A percentile compares a stretch with the other conserved stretches of the same genome.
These are phyloP conservation scores for Cardiospermum halicacabum DNA, from an alignment of 345 rosid genomes.

Conservation along the genomic window DNA sequence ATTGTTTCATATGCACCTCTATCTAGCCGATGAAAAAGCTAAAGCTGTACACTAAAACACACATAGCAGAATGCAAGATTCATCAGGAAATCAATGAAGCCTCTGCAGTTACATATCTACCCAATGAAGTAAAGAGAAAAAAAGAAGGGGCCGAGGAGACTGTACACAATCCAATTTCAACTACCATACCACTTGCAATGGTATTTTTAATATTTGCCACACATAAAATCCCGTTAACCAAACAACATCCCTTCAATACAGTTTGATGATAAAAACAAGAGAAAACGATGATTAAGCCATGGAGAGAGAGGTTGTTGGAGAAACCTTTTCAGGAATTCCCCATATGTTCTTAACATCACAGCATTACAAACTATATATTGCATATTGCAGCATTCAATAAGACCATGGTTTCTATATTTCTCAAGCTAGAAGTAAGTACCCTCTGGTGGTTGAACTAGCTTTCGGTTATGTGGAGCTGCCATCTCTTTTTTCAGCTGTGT, in stretches of 20 bases:
- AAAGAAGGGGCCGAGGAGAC: too few relatives aligned
- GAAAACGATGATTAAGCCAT: constrained; percentile 30
- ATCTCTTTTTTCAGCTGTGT: constrained; percentile 75
- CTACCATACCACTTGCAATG: not conserved
- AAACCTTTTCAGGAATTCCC: constrained; percentile 35
- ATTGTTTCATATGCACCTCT: too few relatives aligned
- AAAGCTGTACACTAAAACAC: too few relatives aligned
- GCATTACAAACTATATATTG: constrained; percentile 44
- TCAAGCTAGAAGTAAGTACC: constrained; percentile 70
- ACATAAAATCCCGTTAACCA: constrained; percentile 26
- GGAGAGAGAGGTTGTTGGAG: constrained; percentile 25
- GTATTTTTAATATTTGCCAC: constrained; percentile 15
- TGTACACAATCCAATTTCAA: not conserved
- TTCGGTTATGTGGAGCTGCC: constrained; percentile 66
- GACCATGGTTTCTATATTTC: constrained; percentile 20
- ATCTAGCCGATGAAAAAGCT: too few relatives aligned
- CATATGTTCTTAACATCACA: constrained; percentile 34
- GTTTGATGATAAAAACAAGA: constrained; percentile 26
- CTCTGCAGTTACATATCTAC: too few relatives aligned
- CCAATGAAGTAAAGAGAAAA: not conserved
- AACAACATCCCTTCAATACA: constrained; percentile 26
- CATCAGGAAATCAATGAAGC: too few relatives aligned
- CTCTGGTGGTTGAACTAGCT: constrained; percentile 83
- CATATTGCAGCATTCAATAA: constrained; percentile 28
- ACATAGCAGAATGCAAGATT: too few relatives aligned